Evolutionary conservation across 306 rosid genomes (phyloP).

Genomic region (Parietaria judaica): DNA sequence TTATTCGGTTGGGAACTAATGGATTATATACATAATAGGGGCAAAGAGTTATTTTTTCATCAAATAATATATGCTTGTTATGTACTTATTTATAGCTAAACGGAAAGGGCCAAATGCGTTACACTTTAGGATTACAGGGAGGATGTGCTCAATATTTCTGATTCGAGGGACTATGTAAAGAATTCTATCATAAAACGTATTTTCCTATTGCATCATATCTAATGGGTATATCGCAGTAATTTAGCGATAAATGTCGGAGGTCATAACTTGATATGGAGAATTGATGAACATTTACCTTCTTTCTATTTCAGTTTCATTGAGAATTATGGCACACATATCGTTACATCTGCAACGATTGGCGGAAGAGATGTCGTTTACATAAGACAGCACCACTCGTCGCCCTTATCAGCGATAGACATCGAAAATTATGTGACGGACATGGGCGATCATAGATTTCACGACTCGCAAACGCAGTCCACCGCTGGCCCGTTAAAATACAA

Average conservation of each 20-base stretch:
- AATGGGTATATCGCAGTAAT: too few relatives aligned
- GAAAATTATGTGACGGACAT: slow-evolving; percentile 75
- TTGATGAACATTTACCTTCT: slow-evolving; percentile 4
- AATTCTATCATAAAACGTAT: too few relatives aligned
- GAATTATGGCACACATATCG: slow-evolving; percentile 88
- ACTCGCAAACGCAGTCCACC: slow-evolving; percentile 34
- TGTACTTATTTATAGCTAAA: too few relatives aligned
- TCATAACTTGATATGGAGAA: background rate
- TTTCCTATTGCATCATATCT: too few relatives aligned
- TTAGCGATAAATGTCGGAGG: background rate
- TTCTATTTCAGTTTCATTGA: slow-evolving; percentile 78
- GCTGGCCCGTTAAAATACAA: slow-evolving; percentile 80
- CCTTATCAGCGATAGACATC: slow-evolving; percentile 61
- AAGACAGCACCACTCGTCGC: slow-evolving; percentile 90
- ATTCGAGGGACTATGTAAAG: too few relatives aligned
- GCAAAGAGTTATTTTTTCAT: too few relatives aligned
- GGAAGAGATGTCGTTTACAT: slow-evolving; percentile 90
- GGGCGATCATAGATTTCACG: slow-evolving; percentile 71
- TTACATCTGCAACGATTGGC: slow-evolving; percentile 90
- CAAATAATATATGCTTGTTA: too few relatives aligned
- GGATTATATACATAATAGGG: too few relatives aligned
- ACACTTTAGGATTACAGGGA: too few relatives aligned
- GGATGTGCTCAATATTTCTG: too few relatives aligned
- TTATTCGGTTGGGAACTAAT: too few relatives aligned
- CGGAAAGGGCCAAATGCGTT: too few relatives aligned